Base-by-base conservation (phyloP, 345 rosid genomes). In the Anacardium occidentale region DNA sequence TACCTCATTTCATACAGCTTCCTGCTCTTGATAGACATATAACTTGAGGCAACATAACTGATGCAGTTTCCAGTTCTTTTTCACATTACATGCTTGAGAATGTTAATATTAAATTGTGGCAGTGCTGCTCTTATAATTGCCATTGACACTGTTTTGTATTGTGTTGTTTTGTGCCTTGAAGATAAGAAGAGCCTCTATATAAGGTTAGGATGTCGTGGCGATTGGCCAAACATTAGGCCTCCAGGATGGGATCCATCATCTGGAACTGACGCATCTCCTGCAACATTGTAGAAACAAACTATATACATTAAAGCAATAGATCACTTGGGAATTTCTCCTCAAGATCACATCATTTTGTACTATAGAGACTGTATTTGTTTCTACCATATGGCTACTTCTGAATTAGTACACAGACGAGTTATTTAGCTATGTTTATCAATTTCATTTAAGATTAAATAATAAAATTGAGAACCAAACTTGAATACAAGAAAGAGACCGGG, bases 141-240 rank as follows among this genome's bases (percentile, higher is more conserved):
- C 11, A 20, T 7, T 51, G 58, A 70, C 51, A 24, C 10, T 24
- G 26, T 0, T 20, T 18, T 51, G 0, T 53, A 21, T 40, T 12
- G 5, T 58, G 67, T n/a, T n/a, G n/a, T 40, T 59, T 62, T 37
- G 42, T 37, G 42, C 7, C 7, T 37, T 72, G 72, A 72, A 94
- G 98, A 85, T 64, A 90, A 90, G 87, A 94, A 91, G 89, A 90
- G 90, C 82, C 84, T 94, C 22, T 88, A 91, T 81, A 84, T 89
- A 83, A 85, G 96, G 80, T 73, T 91, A 80, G 97, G 97, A 53
- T 91, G 97, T 55, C 88, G 90, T 5, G 91, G 94, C n/a, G 93
- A 94, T 73, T 87, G 90, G 96, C 92, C 97, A 5, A 85, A 90
- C 82, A 90, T 89, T 79, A 86, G 84, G 78, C 94, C 93, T 13